These are phyloP conservation scores for Trapa incisa DNA, from an alignment of 345 rosid genomes.

Conservation along the genomic window DNA sequence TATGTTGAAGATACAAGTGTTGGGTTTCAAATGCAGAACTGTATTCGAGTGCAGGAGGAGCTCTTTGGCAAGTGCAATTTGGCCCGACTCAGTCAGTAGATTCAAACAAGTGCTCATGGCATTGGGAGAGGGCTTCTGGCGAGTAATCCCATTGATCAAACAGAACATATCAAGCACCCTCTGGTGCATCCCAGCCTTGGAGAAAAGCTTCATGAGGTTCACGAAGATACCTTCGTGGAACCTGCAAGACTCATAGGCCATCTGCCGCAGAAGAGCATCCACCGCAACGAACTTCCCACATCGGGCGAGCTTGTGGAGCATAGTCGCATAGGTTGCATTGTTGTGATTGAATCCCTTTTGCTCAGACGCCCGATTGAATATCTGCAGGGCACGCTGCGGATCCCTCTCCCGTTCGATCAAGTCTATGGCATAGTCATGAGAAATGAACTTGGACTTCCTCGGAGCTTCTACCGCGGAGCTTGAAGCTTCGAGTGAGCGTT, in stretches of 20 bases:
- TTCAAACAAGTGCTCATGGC: conserved; percentile 85
- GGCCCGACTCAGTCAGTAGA: conserved; percentile 55
- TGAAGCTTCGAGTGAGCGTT: conserved; percentile 25
- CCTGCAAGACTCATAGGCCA: conserved; percentile 75
- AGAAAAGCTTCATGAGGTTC: conserved; percentile 66
- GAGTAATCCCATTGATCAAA: conserved; percentile 47
- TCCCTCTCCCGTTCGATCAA: conserved; percentile 65
- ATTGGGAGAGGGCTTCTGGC: conserved; percentile 67
- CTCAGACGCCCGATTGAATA: conserved; percentile 51
- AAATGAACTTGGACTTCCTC: conserved; percentile 39
- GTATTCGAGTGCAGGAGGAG: conserved; percentile 40
- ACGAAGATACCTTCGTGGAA: conserved; percentile 70
- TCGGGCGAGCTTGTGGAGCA: conserved; percentile 53
- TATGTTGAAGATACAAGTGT: conserved; percentile 85
- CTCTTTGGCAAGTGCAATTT: conserved; percentile 34
- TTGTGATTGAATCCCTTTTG: conserved; percentile 80
- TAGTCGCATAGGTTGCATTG: conserved; percentile 59
- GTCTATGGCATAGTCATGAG: conserved; percentile 48
- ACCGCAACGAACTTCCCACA: conserved; percentile 66
- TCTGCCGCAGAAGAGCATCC: conserved; percentile 60
- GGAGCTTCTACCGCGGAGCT: conserved; percentile 10
- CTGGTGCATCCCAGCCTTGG: conserved; percentile 32
- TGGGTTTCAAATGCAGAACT: conserved; percentile 43
- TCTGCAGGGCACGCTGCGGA: conserved; percentile 53
- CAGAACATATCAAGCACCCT: conserved; percentile 62